A percentile compares a stretch with the other conserved stretches of the same genome.
phyloP scores from a whole-genome alignment of 2,329 filamentous ascomycete genomes.

The Xylariaceae sp. region DNA sequence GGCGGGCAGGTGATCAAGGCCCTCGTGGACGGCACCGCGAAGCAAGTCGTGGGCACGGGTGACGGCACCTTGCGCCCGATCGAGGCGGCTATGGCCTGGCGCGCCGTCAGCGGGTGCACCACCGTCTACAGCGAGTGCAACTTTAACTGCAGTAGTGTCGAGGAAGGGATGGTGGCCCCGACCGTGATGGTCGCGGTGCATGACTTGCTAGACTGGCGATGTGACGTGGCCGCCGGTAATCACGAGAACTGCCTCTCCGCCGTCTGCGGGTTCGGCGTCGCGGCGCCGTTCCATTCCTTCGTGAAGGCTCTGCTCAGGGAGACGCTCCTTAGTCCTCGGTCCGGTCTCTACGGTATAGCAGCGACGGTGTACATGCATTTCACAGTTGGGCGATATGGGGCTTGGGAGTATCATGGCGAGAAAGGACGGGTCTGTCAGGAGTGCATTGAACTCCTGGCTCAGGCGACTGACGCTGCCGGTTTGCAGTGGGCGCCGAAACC shows the following conservation, averaged over 20 bases:
- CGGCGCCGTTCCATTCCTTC: constrained; percentile 12
- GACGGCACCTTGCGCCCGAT: not conserved
- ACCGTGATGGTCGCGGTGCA: constrained; percentile 15
- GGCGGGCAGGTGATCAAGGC: constrained; percentile 11
- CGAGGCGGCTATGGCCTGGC: constrained; percentile 16
- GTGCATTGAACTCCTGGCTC: constrained; percentile 5
- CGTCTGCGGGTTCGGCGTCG: constrained; percentile 10
- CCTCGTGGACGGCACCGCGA: constrained; percentile 13
- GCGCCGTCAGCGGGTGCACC: constrained; percentile 11
- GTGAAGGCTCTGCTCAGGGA: constrained; percentile 14
- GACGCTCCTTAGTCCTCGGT: constrained; percentile 4
- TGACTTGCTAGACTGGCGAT: constrained; percentile 17
- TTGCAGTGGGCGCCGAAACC: constrained; percentile 12
- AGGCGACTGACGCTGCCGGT: constrained; percentile 9
- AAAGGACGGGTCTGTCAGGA: constrained; percentile 7
- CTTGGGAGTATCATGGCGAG: constrained; percentile 15
- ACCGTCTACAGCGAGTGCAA: constrained; percentile 17
- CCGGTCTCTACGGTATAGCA: constrained; percentile 12
- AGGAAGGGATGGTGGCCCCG: constrained; percentile 9
- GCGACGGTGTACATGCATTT: constrained; percentile 13
- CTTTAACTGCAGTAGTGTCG: constrained; percentile 8
- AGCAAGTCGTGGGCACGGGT: constrained; percentile 10
- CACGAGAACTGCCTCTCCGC: constrained; percentile 15
- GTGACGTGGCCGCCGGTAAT: constrained; percentile 14
- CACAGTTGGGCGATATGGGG: constrained; percentile 10